Percentiles rank a stretch among this genome's conserved stretches.
Conservation (phyloP, 352 stramenopile species). For the Phytophthora colocasiae region DNA sequence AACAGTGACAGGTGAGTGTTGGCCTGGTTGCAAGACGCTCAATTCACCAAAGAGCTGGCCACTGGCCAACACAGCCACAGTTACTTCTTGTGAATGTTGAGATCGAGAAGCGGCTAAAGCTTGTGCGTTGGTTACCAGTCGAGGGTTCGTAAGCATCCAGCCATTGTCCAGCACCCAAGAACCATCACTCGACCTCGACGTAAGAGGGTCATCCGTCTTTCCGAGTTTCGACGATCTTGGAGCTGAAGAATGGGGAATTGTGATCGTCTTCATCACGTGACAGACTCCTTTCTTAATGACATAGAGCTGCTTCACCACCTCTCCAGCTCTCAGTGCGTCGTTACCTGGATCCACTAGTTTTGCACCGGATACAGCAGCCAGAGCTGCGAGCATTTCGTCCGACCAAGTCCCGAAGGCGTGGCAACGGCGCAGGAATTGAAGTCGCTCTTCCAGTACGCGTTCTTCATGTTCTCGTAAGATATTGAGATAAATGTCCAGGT, state of each 20-base stretch:
- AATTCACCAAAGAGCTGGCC: conserved; percentile 79
- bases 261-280: conserved; percentile 69
- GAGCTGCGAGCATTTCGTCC: conserved; percentile 53
- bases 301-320: conserved; percentile 70
- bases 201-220: conserved; percentile 35
- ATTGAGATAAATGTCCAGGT: conserved; percentile 51
- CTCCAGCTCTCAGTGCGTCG: conserved; percentile 57
- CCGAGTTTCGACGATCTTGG: conserved; percentile 3
- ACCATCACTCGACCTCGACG: conserved; percentile 53
- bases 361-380: conserved; percentile 56
- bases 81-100: conserved; percentile 51
- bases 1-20: conserved; percentile 69
- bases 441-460: conserved; percentile 51
- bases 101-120: conserved; percentile 20
- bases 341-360: conserved; percentile 64
- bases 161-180: conserved; percentile 84
- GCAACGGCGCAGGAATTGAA: conserved; percentile 63
- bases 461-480: conserved; percentile 62
- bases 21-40: conserved; percentile 70
- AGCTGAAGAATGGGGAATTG: conserved; percentile 25
- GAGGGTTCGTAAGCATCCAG: conserved; percentile 84
- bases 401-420: conserved; percentile 70
- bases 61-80: conserved; percentile 66
- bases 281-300: conserved; percentile 77
- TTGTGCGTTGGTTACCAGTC: conserved; percentile 60